Evolutionary conservation across 345 rosid genomes (phyloP), one percentile per base, ranked within the genome.

Genomic region (Streptanthus diversifolius): DNA sequence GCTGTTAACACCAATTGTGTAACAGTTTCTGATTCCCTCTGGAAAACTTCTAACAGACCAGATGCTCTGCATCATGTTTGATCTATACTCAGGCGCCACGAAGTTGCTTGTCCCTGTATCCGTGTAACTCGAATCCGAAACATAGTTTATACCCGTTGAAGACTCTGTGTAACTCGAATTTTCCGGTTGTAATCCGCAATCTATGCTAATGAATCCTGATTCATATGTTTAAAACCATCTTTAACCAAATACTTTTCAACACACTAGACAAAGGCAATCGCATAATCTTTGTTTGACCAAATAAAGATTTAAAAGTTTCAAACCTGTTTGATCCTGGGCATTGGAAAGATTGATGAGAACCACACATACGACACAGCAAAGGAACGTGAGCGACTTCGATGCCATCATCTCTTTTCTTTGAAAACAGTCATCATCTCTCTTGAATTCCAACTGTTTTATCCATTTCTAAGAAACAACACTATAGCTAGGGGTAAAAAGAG

Each of bases 181-280:
- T 33, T 39, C 69, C 4, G 79, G 83, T 30, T 61, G 71, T 49
- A 69, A 48, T 0, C 87, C 85, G 27, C 82, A 84, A 55, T 84
- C 87, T 60, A 84, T 72, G 80, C 87, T 82, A 15, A 82, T 77
- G 54, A 84, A 84, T 3, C 81, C 87, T 80, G 80, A 68, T 69
- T 66, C 62, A 51, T 13, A 75, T 11, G 54, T 30, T 29, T 1
- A 24, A 8, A 37, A 32, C 3, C 5, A 44, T 33, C 19, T 48
- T 33, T 18, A 36, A 48, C 30, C 8, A 24, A 7, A 14, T 1
- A 7, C n/a, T 59, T 21, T 14, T 13, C 5, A 32, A 40, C 3
- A 12, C 3, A 52, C 58, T 18, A 1, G 29, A 14, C 8, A 11
- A 19, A 27, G 12, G 6, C 8, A 17, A 9, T 11, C 49, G 27